These are phyloP conservation scores for Trichoderma orchidacearum DNA, from an alignment of 495 filamentous ascomycete species.

Conservation along the genomic window DNA sequence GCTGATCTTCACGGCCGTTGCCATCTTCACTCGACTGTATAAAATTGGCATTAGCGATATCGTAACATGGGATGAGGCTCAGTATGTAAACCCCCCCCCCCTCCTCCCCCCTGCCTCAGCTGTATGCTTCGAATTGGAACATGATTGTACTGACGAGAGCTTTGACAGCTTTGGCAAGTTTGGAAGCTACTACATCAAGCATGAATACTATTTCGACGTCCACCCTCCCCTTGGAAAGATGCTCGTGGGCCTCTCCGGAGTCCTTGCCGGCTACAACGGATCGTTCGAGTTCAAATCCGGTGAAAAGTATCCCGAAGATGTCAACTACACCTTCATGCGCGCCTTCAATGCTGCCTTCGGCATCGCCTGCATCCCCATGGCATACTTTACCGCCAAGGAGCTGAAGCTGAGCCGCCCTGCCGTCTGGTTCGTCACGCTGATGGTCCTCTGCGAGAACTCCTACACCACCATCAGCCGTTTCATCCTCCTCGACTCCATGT, in stretches of 20 bases:
- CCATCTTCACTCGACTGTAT: slow-evolving; percentile 90
- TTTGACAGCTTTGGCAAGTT: slow-evolving; percentile 85
- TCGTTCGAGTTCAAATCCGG: slow-evolving; percentile 99
- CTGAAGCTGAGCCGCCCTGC: slow-evolving; percentile 72
- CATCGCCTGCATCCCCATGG: slow-evolving; percentile 80
- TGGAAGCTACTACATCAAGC: slow-evolving; percentile 95
- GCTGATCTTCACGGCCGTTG: slow-evolving; percentile 70
- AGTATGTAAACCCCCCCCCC: slow-evolving; percentile 53
- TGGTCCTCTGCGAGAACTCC: slow-evolving; percentile 97
- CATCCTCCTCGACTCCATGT: slow-evolving; percentile 95
- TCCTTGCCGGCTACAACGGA: slow-evolving; percentile 94
- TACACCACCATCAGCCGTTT: slow-evolving; percentile 98
- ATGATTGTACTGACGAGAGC: slow-evolving; percentile 88
- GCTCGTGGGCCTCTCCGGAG: slow-evolving; percentile 90
- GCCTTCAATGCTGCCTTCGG: slow-evolving; percentile 95
- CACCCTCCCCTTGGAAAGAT: slow-evolving; percentile 97
- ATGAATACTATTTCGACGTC: slow-evolving; percentile 81
- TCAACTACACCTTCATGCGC: slow-evolving; percentile 98
- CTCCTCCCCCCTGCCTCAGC: slow-evolving; percentile 4
- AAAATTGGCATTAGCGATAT: slow-evolving; percentile 92
- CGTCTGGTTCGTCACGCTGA: slow-evolving; percentile 88
- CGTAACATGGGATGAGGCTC: slow-evolving; percentile 97
- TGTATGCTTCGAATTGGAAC: slow-evolving; percentile 70
- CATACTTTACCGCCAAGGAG: slow-evolving; percentile 88
- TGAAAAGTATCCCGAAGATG: slow-evolving; percentile 80